Evolutionary conservation across 176 grass and related monocot species (phyloP).

Genomic region (Oropetium thomaeum): DNA sequence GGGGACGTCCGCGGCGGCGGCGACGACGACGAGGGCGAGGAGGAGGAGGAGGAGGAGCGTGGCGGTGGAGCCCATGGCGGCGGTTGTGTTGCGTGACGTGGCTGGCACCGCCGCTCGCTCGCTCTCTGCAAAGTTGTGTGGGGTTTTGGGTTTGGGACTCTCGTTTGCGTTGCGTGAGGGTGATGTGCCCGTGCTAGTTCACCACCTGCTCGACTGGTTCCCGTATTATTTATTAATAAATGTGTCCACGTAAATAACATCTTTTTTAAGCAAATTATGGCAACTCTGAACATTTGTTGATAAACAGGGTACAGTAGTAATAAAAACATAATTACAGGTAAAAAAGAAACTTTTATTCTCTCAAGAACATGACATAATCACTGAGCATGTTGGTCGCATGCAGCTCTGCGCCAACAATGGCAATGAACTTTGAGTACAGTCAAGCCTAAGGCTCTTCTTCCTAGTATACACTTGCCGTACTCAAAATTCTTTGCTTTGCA

Average conservation of each 20-base stretch:
- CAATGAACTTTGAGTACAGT: neutral
- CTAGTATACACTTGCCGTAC: neutral
- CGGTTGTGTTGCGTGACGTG: neutral
- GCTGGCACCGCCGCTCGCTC: neutral
- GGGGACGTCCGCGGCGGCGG: no score
- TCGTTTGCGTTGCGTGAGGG: neutral
- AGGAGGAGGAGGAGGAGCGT: neutral
- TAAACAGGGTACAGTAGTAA: no score
- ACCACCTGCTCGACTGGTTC: neutral
- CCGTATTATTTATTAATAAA: neutral
- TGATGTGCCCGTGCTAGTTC: neutral
- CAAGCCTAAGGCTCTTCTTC: neutral
- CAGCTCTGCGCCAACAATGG: neutral
- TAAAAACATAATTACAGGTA: no score
- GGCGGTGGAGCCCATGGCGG: neutral
- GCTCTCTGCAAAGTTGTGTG: neutral
- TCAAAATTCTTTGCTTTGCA: neutral
- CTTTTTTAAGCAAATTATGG: no score
- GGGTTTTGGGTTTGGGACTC: neutral
- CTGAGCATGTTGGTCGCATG: neutral
- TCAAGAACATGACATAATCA: no score
- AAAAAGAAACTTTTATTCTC: no score
- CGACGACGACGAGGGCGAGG: neutral
- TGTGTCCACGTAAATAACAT: neutral
- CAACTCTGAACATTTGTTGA: no score